Evolutionary conservation across 345 rosid species (phyloP), one percentile per base, ranked within the genome.

Genomic region (Lumnitzera racemosa): DNA sequence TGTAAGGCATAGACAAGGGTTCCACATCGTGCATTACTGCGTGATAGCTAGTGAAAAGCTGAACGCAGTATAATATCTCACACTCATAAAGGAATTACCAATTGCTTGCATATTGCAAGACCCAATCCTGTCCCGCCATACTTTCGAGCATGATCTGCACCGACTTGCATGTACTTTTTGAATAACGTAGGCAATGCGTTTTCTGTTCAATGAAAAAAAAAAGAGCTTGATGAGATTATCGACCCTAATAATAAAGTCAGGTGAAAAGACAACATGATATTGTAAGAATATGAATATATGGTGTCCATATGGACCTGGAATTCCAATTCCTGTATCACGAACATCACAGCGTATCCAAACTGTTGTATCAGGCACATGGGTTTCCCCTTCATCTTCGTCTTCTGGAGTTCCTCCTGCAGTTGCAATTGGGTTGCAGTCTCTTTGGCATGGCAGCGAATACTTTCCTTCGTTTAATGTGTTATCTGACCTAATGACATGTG

Each of bases 91-190:
- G 47, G 55, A 43, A 64, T 73, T 57, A 94, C 99, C 91, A 94
- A 78, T 64, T 94, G 96, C 77, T 94, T 94, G 81, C 99, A 94
- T 62, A 94, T 94, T 61, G 96, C 97, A 8, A 94, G 96, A 59
- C 99, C 97, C 24, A 90, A 79, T 65, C 99, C 99, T 11, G 99
- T 94, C 59, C 98, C 97, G 20, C 99, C 95, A 63, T 94, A 94
- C 66, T 90, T 90, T n/a, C 96, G 83, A 16, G 97, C 91, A 77
- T 87, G 91, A 83, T 86, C 96, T 0, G 97, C 81, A 5, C 97
- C 81, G 51, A 81, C 99, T 90, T 90, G 99, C 97, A 90, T 90
- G 71, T 94, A 94, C 75, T 79, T 84, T 70, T 86, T 86, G 60
- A 94, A 90, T 23, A 90, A 68, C 61, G 86, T 81, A n/a, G 99